These are phyloP conservation scores for Byssothecium circinans DNA, from an alignment of 2,329 filamentous ascomycete genomes.

Conservation along the genomic window DNA sequence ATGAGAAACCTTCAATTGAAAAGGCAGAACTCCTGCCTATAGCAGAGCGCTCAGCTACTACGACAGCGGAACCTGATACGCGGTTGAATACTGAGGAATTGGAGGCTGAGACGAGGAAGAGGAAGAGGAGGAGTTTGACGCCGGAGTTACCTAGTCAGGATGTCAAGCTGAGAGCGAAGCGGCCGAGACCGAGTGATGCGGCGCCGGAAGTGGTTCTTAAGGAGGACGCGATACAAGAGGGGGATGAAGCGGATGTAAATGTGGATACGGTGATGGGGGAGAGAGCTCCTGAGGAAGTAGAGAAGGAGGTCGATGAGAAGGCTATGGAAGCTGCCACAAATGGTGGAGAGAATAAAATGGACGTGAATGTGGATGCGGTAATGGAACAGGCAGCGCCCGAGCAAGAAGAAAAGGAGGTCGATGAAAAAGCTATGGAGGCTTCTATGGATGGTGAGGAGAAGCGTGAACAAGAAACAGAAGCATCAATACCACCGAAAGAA, in stretches of 20 bases:
- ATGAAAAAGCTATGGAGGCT: slow-evolving; percentile 4
- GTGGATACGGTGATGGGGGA: slow-evolving; percentile 37
- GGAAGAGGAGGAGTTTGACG: slow-evolving; percentile 46
- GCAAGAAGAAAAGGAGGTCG: slow-evolving; percentile 15
- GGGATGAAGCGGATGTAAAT: not conserved
- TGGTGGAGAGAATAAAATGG: not conserved
- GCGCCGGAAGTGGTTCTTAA: slow-evolving; percentile 31
- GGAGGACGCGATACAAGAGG: slow-evolving; percentile 23
- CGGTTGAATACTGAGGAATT: slow-evolving; percentile 41
- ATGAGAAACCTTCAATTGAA: slow-evolving; percentile 38
- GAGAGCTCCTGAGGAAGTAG: slow-evolving; percentile 21
- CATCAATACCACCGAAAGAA: not conserved
- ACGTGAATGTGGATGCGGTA: slow-evolving; percentile 22
- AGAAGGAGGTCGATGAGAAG: slow-evolving; percentile 10
- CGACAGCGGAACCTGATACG: slow-evolving; percentile 31
- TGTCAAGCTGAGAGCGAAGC: slow-evolving; percentile 44
- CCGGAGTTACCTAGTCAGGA: slow-evolving; percentile 40
- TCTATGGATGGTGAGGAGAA: slow-evolving; percentile 3
- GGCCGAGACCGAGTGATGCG: slow-evolving; percentile 44
- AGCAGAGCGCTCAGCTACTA: slow-evolving; percentile 21
- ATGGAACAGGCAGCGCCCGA: slow-evolving; percentile 33
- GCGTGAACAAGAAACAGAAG: slow-evolving; percentile 3
- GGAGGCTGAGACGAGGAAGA: slow-evolving; percentile 44
- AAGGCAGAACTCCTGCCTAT: slow-evolving; percentile 30
- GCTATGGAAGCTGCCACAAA: slow-evolving; percentile 4